These are phyloP conservation scores for Leccinum ochraceum DNA, from an alignment of 768 basidiomycete genomes.

Conservation along the genomic window DNA sequence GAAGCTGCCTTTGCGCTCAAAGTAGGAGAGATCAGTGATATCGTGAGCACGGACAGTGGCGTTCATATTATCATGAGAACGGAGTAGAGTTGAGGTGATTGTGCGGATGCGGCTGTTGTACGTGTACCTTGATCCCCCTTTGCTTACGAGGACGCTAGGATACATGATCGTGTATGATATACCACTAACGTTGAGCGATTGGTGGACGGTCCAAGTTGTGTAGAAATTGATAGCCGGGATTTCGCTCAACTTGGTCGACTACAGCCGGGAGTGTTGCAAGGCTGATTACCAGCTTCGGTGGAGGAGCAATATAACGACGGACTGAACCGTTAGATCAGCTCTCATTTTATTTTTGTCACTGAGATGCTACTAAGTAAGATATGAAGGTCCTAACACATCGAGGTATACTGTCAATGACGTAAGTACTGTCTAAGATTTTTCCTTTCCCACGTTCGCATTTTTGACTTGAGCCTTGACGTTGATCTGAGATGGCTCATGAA, in stretches of 20 bases:
- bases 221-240: background rate
- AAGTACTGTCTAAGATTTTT: too few relatives aligned
- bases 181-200: background rate
- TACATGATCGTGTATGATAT: conserved; percentile 6
- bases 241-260: background rate
- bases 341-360: background rate
- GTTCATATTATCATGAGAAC: conserved; percentile 93
- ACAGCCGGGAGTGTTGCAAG: too few relatives aligned
- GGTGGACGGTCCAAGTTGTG: background rate
- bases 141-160: background rate
- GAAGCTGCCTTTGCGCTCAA: conserved; percentile 76
- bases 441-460: background rate
- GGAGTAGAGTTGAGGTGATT: conserved; percentile 40
- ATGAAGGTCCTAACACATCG: background rate
- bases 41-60: conserved; percentile 90
- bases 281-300: too few relatives aligned
- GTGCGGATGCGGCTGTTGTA: conserved; percentile 9
- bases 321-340: background rate
- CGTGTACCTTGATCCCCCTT: background rate
- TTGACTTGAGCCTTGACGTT: too few relatives aligned
- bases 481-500: too few relatives aligned
- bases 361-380: too few relatives aligned
- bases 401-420: too few relatives aligned
- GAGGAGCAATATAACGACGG: too few relatives aligned
- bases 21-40: conserved; percentile 75